phyloP scores from a whole-genome alignment of 768 basidiomycete genomes.

The Mycena crocata region DNA sequence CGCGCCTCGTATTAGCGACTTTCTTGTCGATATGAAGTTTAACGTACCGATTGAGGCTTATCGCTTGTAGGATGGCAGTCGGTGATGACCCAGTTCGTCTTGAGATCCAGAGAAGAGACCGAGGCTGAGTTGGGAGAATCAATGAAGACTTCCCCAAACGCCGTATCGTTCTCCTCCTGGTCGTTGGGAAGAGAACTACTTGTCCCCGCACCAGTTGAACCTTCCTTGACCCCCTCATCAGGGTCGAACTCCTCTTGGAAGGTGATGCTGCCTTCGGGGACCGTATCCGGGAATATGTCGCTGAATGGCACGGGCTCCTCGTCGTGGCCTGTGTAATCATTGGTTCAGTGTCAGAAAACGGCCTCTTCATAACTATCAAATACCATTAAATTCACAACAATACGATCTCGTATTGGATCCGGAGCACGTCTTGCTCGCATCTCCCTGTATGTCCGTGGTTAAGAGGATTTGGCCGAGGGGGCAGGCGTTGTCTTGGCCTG shows the following conservation, averaged over 20 bases:
- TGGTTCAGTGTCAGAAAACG: too few species aligned
- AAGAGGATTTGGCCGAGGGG: constrained; percentile 11
- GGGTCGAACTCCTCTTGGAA: constrained; percentile 38
- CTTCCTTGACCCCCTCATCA: constrained; percentile 21
- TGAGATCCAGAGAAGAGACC: constrained; percentile 11
- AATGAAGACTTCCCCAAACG: constrained; percentile 41
- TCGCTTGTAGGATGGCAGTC: constrained; percentile 1
- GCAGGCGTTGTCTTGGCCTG: constrained; percentile 17
- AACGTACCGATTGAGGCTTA: constrained; percentile 11
- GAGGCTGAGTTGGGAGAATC: constrained; percentile 8
- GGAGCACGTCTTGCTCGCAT: constrained; percentile 29
- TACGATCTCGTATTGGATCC: constrained; percentile 30
- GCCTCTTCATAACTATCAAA: too few species aligned
- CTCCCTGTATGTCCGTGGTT: constrained; percentile 39
- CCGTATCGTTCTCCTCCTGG: constrained; percentile 5
- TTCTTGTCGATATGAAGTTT: neutral
- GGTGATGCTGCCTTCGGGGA: constrained; percentile 28
- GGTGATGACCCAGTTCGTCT: constrained; percentile 17
- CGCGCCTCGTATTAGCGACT: neutral
- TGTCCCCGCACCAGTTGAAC: neutral
- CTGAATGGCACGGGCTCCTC: constrained; percentile 30
- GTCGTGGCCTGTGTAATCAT: constrained; percentile 8
- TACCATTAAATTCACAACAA: constrained; percentile 31
- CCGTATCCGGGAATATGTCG: constrained; percentile 33
- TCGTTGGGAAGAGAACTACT: constrained; percentile 5